Conservation (phyloP, 768 basidiomycete species). For the Dendrothele bispora region DNA sequence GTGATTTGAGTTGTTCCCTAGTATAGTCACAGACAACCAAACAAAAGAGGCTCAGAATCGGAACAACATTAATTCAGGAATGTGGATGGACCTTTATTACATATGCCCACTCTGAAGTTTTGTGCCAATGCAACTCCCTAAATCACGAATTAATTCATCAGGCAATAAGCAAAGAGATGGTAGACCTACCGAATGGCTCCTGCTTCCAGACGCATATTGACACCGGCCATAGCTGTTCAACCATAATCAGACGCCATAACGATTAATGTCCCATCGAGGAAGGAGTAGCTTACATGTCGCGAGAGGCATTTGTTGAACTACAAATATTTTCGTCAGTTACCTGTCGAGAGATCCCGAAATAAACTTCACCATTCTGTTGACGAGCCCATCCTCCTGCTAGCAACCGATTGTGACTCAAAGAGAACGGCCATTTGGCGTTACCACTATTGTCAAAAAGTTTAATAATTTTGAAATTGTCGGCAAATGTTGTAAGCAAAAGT, state of each 20-base stretch:
- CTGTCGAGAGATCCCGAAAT: neutral
- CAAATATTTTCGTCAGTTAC: neutral
- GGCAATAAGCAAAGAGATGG: no score
- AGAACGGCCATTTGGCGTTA: constrained; percentile 66
- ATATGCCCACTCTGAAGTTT: no score
- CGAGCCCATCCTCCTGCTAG: constrained; percentile 65
- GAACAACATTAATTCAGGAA: neutral
- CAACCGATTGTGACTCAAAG: constrained; percentile 59
- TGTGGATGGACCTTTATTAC: constrained; percentile 10
- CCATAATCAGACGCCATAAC: neutral
- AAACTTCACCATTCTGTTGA: constrained; percentile 51
- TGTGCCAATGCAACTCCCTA: constrained; percentile 47
- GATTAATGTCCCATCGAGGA: neutral
- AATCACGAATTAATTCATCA: no score
- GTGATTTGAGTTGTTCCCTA: constrained; percentile 11
- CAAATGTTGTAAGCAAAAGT: no score
- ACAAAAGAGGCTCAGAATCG: neutral
- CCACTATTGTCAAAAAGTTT: no score
- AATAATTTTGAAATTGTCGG: neutral
- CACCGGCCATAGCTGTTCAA: constrained; percentile 22
- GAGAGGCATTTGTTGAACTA: constrained; percentile 40
- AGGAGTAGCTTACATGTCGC: constrained; percentile 27
- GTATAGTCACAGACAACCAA: neutral
- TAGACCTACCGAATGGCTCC: constrained; percentile 37
- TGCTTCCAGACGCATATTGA: constrained; percentile 39